Conservation (phyloP, 2,329 filamentous ascomycete species). For the Parastagonospora avenae region DNA sequence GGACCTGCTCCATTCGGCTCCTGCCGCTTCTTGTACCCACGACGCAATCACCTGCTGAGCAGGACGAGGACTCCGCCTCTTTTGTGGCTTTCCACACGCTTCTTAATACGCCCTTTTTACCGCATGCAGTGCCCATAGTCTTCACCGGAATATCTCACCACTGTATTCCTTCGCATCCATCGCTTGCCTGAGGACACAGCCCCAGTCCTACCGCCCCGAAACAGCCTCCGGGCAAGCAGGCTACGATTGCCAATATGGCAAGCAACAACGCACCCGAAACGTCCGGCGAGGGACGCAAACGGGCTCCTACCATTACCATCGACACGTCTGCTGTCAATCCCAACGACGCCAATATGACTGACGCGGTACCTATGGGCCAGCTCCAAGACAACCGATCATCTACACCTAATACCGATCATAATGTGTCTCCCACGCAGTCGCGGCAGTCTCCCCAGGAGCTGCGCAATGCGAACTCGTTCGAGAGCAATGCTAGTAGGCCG, state of each 20-base stretch:
- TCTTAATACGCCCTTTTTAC: slow-evolving; percentile 14
- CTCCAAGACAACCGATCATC: slow-evolving; percentile 36
- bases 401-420: slow-evolving; percentile 23
- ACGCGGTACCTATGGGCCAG: slow-evolving; percentile 42
- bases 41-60: not conserved
- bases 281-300: slow-evolving; percentile 34
- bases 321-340: slow-evolving; percentile 56
- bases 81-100: slow-evolving; percentile 5
- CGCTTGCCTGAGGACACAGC: slow-evolving; percentile 25
- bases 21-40: not conserved
- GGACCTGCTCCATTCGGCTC: not conserved
- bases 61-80: slow-evolving; percentile 1
- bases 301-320: slow-evolving; percentile 58
- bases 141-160: slow-evolving; percentile 39
- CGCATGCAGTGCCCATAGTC: slow-evolving; percentile 29
- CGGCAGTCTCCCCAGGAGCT: slow-evolving; percentile 52
- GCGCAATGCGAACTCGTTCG: slow-evolving; percentile 65
- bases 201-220: slow-evolving; percentile 6
- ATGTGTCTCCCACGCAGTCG: slow-evolving; percentile 31
- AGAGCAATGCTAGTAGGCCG: slow-evolving; percentile 67
- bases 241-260: slow-evolving; percentile 30
- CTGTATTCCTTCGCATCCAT: slow-evolving; percentile 29
- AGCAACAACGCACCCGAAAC: slow-evolving; percentile 20
- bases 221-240: slow-evolving; percentile 19
- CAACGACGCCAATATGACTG: slow-evolving; percentile 41